Base-by-base conservation (phyloP, 192 early-diverging fungal genomes). In the Backusella westeae region DNA sequence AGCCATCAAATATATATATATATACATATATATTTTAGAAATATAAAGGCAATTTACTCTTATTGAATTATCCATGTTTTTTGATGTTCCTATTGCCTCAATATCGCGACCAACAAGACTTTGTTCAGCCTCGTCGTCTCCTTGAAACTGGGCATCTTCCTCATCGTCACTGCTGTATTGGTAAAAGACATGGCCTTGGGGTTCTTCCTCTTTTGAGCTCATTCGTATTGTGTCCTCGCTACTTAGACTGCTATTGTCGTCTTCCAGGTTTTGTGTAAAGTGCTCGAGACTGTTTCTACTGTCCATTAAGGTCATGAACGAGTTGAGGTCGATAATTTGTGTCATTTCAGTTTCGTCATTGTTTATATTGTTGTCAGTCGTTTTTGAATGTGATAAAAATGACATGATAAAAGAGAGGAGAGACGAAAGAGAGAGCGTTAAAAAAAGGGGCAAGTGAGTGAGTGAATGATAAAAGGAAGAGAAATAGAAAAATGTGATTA, bases 321-420 rank as follows among this genome's bases (percentile, higher is more conserved):
- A 34, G 12, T 71, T 15, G 2, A 71, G 15, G 29, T 71, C 29
- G 15, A 71, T 39, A 34, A 49, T 71, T 17, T 71, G n/a, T 19
- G 39, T 71, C 70, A 71, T 71, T 71, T 71, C 70, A 49, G 44
- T 71, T 35, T 68, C 67, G 34, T 35, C 35, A 32, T 39, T 71
- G 4, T 71, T n/a, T 17, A 34, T 38, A 32, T 71, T 71, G 32
- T 46, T 14, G 26, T 63, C 26, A 29, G 12, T 23, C 7, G 26
- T 12, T 63, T 63, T 63, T 63, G 26, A 29, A 26, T 23, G 56
- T 23, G 56, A 63, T 63, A 63, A 63, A 29, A 63, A 63, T 63
- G 56, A 63, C 56, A 63, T 63, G 7, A 63, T 56, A 56, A 56
- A 56, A 56, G 56, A 12, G 23, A 63, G n/a, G 23, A 29, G 26